Base-by-base conservation (phyloP, 768 basidiomycete species). In the Hortiboletus campestris region DNA sequence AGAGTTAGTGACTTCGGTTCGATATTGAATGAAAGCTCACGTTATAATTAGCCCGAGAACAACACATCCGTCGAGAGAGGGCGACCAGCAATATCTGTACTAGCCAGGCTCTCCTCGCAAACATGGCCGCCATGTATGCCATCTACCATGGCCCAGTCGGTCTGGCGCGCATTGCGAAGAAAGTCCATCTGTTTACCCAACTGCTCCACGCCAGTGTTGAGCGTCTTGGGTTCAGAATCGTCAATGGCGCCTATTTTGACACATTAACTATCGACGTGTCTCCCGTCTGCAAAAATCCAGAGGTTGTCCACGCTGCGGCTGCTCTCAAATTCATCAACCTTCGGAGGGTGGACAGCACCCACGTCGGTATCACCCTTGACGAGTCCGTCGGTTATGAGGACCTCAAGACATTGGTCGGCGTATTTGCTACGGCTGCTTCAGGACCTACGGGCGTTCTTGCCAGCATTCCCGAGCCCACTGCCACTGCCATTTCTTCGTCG, bases 41-140 rank as follows among this genome's bases (percentile, higher is more conserved):
- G 10, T 34, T 11, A 44, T 46, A 17, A 55, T 51, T 49, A 96
- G 93, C 95, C 55, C 90, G 94, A 28, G 94, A 97, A 70, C 95
- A 96, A 73, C 94, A 97, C 67, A 97, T 98, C 60, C 89, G 96
- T 56, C 89, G 96, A 20, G 96, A 99, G 71, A 98, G 94, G 76
- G 96, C 97, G 0, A 99, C 97, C 5, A 94, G 91, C 67, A 98
- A 98, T 68, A 97, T 99, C 56, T 99, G 97, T 70, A 99, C 97
- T 7, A 92, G 91, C 62, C 95, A 99, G 74, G 97, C 94, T 0
- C 84, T 99, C 17, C 88, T 99, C 28, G 97, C 97, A 19, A 99
- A 99, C 74, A 98, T 98, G 93, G 93, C 97, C 19, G 94, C 95
- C 35, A 98, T 99, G 96, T 94, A 94, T 67, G 94, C 94, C 7